Percentiles rank a stretch among this genome's conserved stretches.
phyloP scores from a whole-genome alignment of 306 rosid species.

The Quercus berberidifolia region DNA sequence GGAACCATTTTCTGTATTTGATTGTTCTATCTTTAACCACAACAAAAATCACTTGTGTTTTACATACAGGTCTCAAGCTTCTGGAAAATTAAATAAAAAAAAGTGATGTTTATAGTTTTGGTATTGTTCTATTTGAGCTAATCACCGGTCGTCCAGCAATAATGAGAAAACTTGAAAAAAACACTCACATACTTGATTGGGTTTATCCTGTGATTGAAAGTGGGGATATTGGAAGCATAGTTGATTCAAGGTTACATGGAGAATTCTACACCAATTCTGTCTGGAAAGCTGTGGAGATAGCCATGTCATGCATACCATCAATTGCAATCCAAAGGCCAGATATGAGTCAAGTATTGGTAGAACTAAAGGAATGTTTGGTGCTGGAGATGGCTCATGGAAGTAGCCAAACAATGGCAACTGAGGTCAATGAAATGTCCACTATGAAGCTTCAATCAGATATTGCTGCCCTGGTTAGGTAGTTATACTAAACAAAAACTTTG shows the following conservation, averaged over 20 bases:
- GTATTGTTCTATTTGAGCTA: slow-evolving; percentile 7
- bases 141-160: background rate
- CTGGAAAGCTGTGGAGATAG: background rate
- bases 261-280: background rate
- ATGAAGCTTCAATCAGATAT: too few relatives aligned
- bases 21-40: too few relatives aligned
- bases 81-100: slow-evolving; percentile 15
- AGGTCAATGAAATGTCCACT: too few relatives aligned
- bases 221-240: background rate
- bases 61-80: background rate
- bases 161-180: background rate
- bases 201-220: background rate
- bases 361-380: slow-evolving; percentile 11
- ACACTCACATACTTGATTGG: background rate
- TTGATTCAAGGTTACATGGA: background rate
- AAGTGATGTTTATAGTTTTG: slow-evolving; percentile 19
- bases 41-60: background rate
- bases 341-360: background rate
- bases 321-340: background rate
- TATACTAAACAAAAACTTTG: too few relatives aligned
- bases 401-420: too few relatives aligned
- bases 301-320: background rate
- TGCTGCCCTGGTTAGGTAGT: too few relatives aligned
- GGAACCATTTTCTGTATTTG: too few relatives aligned
- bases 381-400: background rate